Base-by-base conservation (phyloP, 257 asterid genomes). In the Capsicum rhomboideum region DNA sequence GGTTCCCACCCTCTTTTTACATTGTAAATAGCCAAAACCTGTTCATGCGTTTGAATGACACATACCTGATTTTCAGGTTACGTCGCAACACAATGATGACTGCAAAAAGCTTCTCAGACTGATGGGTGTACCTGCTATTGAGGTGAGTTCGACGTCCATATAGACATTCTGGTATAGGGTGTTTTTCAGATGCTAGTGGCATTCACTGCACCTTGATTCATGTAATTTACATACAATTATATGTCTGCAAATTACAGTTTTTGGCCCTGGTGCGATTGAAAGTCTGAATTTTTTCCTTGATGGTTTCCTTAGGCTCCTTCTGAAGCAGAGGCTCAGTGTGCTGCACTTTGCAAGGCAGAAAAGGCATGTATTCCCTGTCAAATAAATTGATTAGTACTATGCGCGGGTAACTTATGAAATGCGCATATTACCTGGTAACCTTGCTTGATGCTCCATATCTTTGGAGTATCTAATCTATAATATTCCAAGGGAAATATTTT, bases 281-380 rank as follows among this genome's bases (percentile, higher is more conserved):
- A 77, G 44, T 50, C 81, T 26, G 42, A 82, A 49, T 13, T 54
- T 34, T 31, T 84, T 13, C 83, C 83, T 40, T 82, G 79, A 55
- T 83, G 82, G 74, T 74, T 85, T 88, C 67, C 59, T 50, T 82
- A 96, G 98, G 99, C 99, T 89, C 98, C 98, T 87, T 91, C 97
- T 80, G 99, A 97, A 93, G 99, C 99, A 82, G 99, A 95, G 90
- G 98, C 99, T 64, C 92, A 95, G 86, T 97, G 99, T 93, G 97
- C 98, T 28, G 91, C 92, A 78, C 97, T 97, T 85, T 97, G 98
- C 90, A 93, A 89, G 89, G 81, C 89, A 78, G 96, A 83, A 83
- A 88, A 93, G 95, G 98, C 89, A 90, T 56, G 85, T 67, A 82
- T 87, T 31, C 55, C 80, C n/a, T 84, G 68, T 86, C 63, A 63